Evolutionary conservation across 495 filamentous ascomycete species (phyloP), one percentile per base, ranked within the genome.

Genomic region (Trichoderma parareesei): DNA sequence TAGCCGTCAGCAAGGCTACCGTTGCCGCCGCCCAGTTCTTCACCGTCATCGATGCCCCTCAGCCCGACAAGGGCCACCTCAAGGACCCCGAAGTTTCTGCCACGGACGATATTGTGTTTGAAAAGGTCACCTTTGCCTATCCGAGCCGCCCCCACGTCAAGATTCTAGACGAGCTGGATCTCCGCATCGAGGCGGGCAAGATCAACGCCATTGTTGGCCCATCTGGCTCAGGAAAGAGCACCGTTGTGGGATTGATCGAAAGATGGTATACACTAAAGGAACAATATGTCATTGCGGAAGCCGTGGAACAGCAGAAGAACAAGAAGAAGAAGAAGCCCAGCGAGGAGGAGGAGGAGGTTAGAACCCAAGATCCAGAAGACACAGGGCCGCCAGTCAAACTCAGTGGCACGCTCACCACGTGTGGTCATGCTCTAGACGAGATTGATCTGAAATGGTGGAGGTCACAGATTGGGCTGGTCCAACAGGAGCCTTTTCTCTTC

Each of bases 141-240:
- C 85, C 88, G 4, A 82, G 85, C 7, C 75, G 88, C 38, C 81
- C 85, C 2, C 80, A 86, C 43, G 72, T 85, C 41, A 83, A 78
- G 44, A 81, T 89, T 0, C 74, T 84, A 1, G 75, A 80, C 57
- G 69, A 82, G n/a, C 69, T 89, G 33, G 78, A 73, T 53, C 65
- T 89, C 6, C 74, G 70, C 0, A 78, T 90, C 14, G 86, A 88
- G 6, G 87, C 91, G 5, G 92, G 93, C 2, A 91, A 94, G 71
- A 86, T 86, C 18, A 90, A 89, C 18, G 91, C 92, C n/a, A 81
- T 97, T 60, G 90, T 94, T 59, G 89, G 93, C 1, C 84, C 91
- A 20, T 89, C 87, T 1, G 89, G 88, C 5, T 88, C 85, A 18
- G 89, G 88, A 7, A 92, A 77, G 69, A 87, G 83, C 64, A 91